Conservation (phyloP, 257 asterid genomes). For the Lycium ferocissimum region DNA sequence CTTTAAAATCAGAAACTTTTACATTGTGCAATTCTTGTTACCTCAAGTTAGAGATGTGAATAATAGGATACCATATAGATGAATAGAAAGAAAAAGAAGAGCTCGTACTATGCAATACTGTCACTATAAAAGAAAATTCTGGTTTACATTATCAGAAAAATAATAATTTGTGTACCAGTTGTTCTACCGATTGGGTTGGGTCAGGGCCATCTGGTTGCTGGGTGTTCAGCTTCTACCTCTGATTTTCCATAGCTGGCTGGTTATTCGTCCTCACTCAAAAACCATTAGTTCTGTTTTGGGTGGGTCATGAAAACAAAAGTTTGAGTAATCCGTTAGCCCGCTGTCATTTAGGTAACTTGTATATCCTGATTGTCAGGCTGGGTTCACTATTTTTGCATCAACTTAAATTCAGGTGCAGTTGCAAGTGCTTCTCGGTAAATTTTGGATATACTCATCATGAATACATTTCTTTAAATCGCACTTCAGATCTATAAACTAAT, state of each 20-base stretch:
- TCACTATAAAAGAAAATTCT: background rate
- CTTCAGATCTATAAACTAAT: background rate
- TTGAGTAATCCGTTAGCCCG: background rate
- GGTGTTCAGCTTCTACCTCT: background rate
- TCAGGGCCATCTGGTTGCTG: background rate
- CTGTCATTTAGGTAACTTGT: slow-evolving; percentile 3
- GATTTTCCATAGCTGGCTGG: background rate
- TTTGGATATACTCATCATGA: background rate
- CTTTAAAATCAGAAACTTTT: background rate
- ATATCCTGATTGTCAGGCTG: background rate
- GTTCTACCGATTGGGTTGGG: background rate
- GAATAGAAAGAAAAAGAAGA: background rate
- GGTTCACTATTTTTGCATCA: background rate
- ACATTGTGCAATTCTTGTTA: background rate
- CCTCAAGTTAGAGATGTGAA: background rate
- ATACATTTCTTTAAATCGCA: background rate
- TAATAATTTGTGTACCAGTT: background rate
- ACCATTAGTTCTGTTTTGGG: background rate
- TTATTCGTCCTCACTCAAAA: background rate
- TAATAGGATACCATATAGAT: background rate
- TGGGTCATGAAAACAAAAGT: background rate
- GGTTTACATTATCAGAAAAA: background rate
- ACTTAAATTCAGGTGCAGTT: background rate
- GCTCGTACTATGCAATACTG: background rate
- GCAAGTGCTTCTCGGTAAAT: background rate